These are phyloP conservation scores for Aspergillus brasiliensis DNA, from an alignment of 2,329 filamentous ascomycete genomes.

Conservation along the genomic window DNA sequence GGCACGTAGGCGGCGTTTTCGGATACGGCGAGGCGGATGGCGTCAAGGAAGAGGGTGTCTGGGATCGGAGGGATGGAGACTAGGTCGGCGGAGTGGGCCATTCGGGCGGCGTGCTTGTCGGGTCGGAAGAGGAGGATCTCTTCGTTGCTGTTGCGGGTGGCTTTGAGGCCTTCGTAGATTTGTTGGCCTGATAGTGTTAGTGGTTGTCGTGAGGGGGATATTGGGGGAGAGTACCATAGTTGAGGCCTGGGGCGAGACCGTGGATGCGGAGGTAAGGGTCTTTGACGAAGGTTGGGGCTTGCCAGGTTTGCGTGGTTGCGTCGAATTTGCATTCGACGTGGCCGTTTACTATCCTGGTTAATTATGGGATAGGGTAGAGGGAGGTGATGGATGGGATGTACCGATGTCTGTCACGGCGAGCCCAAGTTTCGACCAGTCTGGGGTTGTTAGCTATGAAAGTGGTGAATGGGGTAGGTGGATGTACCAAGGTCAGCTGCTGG, in stretches of 20 bases:
- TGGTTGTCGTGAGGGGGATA: neutral
- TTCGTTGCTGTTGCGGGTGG: neutral
- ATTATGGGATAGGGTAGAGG: neutral
- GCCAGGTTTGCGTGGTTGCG: neutral
- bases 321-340: slow-evolving; percentile 6
- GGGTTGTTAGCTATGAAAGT: neutral
- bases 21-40: slow-evolving; percentile 7
- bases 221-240: neutral
- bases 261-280: slow-evolving; percentile 3
- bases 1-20: neutral
- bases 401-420: neutral
- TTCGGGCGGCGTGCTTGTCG: neutral
- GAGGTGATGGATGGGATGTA: neutral
- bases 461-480: too few relatives aligned
- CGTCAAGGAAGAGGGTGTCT: neutral
- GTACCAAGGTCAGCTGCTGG: neutral
- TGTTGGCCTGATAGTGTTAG: neutral
- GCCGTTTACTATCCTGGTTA: slow-evolving; percentile 1
- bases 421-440: neutral
- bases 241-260: slow-evolving; percentile 5
- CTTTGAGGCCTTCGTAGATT: slow-evolving; percentile 9
- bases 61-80: slow-evolving; percentile 9
- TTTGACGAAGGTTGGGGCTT: slow-evolving; percentile 1
- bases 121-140: slow-evolving; percentile 9
- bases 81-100: neutral